These are phyloP conservation scores for Ophiosphaerella narmari DNA, from an alignment of 2,329 filamentous ascomycete species.

Conservation along the genomic window DNA sequence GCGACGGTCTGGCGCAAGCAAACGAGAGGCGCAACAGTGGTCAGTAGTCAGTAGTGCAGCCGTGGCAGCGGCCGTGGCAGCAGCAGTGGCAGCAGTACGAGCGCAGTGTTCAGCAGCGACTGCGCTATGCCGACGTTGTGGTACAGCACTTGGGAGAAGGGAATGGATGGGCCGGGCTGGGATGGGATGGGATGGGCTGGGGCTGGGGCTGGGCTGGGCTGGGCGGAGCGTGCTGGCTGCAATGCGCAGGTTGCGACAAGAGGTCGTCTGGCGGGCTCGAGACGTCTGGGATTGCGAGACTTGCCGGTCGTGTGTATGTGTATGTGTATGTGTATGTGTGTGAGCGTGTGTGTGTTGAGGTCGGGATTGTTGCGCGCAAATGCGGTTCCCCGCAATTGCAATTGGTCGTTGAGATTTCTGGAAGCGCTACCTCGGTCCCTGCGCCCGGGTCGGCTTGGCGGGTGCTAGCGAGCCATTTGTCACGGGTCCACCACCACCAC, in stretches of 20 bases:
- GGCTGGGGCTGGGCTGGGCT: constrained; percentile 9
- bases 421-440: constrained; percentile 19
- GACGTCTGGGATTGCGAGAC: neutral
- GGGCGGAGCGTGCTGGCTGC: constrained; percentile 7
- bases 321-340: neutral
- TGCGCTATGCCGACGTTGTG: constrained; percentile 18
- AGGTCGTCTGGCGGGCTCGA: constrained; percentile 9
- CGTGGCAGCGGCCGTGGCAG: constrained; percentile 13
- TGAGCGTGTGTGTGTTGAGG: constrained; percentile 14
- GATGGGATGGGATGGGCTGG: constrained; percentile 12
- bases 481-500: neutral
- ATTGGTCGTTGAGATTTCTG: constrained; percentile 30
- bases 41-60: neutral
- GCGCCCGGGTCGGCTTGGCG: constrained; percentile 17
- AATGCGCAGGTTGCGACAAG: neutral
- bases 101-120: neutral
- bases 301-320: neutral
- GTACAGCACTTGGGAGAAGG: constrained; percentile 25
- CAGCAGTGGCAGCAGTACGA: constrained; percentile 14
- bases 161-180: constrained; percentile 12
- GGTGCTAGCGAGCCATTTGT: neutral
- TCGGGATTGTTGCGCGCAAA: constrained; percentile 22
- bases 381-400: constrained; percentile 39
- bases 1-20: no score
- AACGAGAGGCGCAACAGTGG: no score